Evolutionary conservation across 768 basidiomycete species (phyloP).

Genomic region (Dioszegia aurantiaca): DNA sequence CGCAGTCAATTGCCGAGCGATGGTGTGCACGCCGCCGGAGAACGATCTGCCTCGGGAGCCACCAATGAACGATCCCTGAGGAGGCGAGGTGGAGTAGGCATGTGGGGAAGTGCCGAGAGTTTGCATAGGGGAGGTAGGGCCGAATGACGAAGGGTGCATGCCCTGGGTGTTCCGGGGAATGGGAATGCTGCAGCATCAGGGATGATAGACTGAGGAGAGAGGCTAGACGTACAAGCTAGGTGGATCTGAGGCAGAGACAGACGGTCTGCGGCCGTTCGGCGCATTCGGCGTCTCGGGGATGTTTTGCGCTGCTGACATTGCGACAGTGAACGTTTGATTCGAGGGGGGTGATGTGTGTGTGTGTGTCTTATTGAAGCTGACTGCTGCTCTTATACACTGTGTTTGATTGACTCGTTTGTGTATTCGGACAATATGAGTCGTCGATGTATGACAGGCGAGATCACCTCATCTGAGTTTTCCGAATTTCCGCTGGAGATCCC

Average conservation of each 20-base stretch:
- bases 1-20: slow-evolving; percentile 41
- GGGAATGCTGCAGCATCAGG: slow-evolving; percentile 42
- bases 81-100: slow-evolving; percentile 22
- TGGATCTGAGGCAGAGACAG: slow-evolving; percentile 51
- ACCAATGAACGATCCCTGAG: slow-evolving; percentile 8
- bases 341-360: not conserved
- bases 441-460: too few relatives aligned
- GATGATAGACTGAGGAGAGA: not conserved
- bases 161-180: slow-evolving; percentile 51
- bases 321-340: not conserved
- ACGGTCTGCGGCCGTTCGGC: slow-evolving; percentile 35
- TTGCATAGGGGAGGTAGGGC: slow-evolving; percentile 31
- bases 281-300: slow-evolving; percentile 10
- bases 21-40: slow-evolving; percentile 11
- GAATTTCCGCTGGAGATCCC: too few relatives aligned
- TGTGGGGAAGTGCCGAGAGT: slow-evolving; percentile 32
- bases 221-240: slow-evolving; percentile 43
- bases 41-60: slow-evolving; percentile 2
- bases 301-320: slow-evolving; percentile 11
- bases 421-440: too few relatives aligned
- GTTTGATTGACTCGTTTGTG: slow-evolving; percentile 1
- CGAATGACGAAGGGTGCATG: slow-evolving; percentile 40
- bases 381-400: not conserved
- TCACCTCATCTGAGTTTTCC: too few relatives aligned
- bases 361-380: too few relatives aligned